Evolutionary conservation across 2,329 filamentous ascomycete genomes (phyloP).

Genomic region (Daldinia sp.): DNA sequence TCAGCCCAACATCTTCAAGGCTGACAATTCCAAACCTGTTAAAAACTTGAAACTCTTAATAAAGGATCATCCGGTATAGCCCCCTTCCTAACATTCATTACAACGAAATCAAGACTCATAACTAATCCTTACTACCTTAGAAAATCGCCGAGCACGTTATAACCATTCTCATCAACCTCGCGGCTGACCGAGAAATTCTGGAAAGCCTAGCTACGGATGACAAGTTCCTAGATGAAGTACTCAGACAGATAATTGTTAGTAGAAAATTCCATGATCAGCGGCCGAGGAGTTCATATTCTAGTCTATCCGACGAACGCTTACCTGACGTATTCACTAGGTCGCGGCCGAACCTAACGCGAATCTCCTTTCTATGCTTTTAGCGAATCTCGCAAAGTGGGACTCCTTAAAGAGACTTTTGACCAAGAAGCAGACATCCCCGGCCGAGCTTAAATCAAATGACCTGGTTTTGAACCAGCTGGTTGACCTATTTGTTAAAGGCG

Average conservation of each 20-base stretch:
- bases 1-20: constrained; percentile 85
- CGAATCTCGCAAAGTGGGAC: constrained; percentile 87
- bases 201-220: constrained; percentile 79
- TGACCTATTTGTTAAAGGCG: constrained; percentile 94
- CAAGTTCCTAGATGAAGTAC: constrained; percentile 77
- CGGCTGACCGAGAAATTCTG: constrained; percentile 78
- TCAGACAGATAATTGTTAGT: constrained; percentile 77
- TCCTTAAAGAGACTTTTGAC: constrained; percentile 73
- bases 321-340: constrained; percentile 56
- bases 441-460: constrained; percentile 74
- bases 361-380: constrained; percentile 87
- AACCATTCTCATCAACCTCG: constrained; percentile 88
- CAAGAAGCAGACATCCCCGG: constrained; percentile 72
- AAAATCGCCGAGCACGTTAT: constrained; percentile 93
- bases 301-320: constrained; percentile 6
- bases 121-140: constrained; percentile 54
- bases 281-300: background rate
- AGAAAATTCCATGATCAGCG: constrained; percentile 9
- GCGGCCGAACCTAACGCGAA: constrained; percentile 83
- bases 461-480: constrained; percentile 88
- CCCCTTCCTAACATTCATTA: background rate
- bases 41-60: constrained; percentile 88
- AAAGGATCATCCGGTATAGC: constrained; percentile 79
- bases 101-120: background rate
- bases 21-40: constrained; percentile 77